Percentiles rank a stretch among this genome's conserved stretches.
These are phyloP conservation scores for Fagus sylvatica DNA, from an alignment of 306 rosid species.

Conservation along the genomic window DNA sequence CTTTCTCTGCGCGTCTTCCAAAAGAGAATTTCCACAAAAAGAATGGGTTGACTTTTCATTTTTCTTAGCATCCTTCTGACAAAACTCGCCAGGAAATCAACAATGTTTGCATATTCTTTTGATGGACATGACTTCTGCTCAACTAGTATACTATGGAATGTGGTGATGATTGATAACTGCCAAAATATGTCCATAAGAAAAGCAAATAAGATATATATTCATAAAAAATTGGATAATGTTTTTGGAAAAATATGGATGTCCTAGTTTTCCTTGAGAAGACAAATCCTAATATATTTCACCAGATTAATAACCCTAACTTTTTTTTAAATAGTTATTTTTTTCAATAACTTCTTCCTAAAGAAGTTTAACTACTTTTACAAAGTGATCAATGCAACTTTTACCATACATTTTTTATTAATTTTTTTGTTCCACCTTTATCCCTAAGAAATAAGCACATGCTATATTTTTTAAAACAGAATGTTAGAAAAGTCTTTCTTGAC, in stretches of 20 bases:
- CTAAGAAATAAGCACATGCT: too few species aligned
- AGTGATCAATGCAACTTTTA: too few species aligned
- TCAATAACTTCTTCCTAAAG: too few species aligned
- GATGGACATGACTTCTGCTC: constrained; percentile 77
- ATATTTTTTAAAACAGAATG: too few species aligned
- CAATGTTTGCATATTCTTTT: constrained; percentile 57
- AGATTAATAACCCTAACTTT: too few species aligned
- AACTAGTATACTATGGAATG: constrained; percentile 66
- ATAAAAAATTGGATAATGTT: constrained; percentile 16
- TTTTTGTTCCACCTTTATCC: too few species aligned
- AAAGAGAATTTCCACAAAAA: constrained; percentile 84
- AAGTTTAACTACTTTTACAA: too few species aligned
- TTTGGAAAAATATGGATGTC: not conserved
- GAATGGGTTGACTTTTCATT: constrained; percentile 86
- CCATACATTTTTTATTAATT: too few species aligned
- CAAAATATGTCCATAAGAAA: constrained; percentile 22
- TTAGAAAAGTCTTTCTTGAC: too few species aligned
- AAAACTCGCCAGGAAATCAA: constrained; percentile 65
- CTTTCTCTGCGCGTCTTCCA: constrained; percentile 96
- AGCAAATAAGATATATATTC: constrained; percentile 22
- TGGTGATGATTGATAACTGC: constrained; percentile 83
- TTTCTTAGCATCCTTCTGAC: constrained; percentile 81
- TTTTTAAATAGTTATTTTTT: too few species aligned
- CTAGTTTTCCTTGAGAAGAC: not conserved
- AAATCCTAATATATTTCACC: too few species aligned